phyloP scores from a whole-genome alignment of 139 green algal species.

The Chloropicon primus region DNA sequence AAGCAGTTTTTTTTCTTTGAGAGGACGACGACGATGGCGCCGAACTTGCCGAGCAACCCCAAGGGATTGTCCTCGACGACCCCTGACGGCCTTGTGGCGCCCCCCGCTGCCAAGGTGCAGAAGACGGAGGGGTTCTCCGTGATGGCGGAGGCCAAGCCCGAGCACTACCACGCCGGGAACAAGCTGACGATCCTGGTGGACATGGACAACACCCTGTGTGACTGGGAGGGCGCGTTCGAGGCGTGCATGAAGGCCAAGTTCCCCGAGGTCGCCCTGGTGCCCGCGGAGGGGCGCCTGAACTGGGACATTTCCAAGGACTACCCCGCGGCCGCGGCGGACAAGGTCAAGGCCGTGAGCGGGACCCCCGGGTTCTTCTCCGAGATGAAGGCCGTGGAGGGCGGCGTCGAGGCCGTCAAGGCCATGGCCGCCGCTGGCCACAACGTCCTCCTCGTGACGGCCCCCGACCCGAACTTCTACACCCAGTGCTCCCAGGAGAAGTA shows the following conservation, averaged over 20 bases:
- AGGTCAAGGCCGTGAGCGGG: not conserved
- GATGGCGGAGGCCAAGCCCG: not conserved
- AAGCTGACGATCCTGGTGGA: not conserved
- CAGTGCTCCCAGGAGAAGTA: not conserved
- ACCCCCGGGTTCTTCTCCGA: not conserved
- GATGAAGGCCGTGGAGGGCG: not conserved
- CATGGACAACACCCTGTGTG: not conserved
- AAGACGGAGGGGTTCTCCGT: not conserved
- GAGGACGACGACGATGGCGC: too few relatives aligned
- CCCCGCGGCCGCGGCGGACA: not conserved
- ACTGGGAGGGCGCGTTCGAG: not conserved
- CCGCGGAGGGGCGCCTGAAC: not conserved
- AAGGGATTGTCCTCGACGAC: not conserved
- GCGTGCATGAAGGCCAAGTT: not conserved
- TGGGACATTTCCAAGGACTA: not conserved
- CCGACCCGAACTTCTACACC: not conserved
- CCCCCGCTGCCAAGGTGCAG: not conserved
- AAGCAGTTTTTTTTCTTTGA: too few relatives aligned
- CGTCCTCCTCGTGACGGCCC: not conserved
- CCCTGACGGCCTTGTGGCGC: too few relatives aligned
- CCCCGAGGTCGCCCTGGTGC: not conserved
- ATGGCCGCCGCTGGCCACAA: not conserved
- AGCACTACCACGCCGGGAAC: not conserved
- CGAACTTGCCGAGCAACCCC: not conserved
- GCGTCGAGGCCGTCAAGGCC: not conserved